Conservation (phyloP, 352 stramenopile genomes). For the Thalassiosira hispida region DNA sequence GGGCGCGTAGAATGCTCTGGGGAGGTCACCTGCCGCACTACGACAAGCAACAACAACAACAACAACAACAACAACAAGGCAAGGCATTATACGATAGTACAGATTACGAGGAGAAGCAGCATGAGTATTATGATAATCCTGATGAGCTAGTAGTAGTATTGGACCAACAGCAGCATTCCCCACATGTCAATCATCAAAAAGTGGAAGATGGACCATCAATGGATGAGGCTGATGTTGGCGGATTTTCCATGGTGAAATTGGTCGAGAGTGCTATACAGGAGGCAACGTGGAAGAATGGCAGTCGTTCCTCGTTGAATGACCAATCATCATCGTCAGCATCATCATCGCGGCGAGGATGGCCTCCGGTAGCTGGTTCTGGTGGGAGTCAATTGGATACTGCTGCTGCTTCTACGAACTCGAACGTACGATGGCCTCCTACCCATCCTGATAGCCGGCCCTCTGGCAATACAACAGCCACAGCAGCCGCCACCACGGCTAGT, state of each 20-base stretch:
- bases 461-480: not conserved
- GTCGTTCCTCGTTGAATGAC: not conserved
- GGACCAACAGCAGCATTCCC: not conserved
- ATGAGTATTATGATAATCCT: not conserved
- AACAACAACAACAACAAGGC: too few relatives aligned
- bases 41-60: too few relatives aligned
- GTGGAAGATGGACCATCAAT: not conserved
- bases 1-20: not conserved
- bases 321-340: not conserved
- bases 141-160: not conserved
- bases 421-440: constrained; percentile 12
- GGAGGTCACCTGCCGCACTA: constrained; percentile 10
- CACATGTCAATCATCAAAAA: not conserved
- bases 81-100: not conserved
- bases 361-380: not conserved
- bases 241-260: constrained; percentile 17
- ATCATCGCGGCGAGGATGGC: not conserved
- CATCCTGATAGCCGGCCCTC: constrained; percentile 4
- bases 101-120: not conserved
- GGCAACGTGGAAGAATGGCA: constrained; percentile 15
- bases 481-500: not conserved
- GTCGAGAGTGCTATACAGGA: constrained; percentile 24
- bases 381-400: too few relatives aligned
- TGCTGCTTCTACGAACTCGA: not conserved
- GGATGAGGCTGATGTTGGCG: not conserved